Base-by-base conservation (phyloP, 306 rosid species). In the Albizia julibrissin region DNA sequence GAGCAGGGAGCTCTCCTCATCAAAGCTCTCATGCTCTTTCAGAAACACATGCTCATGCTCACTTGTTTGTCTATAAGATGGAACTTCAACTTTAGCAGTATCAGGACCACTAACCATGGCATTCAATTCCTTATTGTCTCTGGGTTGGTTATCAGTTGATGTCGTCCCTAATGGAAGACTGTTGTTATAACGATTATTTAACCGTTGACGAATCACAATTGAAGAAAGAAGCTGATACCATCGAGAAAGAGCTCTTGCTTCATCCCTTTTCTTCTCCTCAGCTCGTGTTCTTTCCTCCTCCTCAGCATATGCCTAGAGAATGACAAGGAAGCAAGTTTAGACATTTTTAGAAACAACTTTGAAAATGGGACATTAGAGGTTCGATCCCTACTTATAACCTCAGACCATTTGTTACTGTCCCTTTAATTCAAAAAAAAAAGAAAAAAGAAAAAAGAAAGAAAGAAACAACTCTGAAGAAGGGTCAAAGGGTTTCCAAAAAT, bases 161-260 rank as follows among this genome's bases (percentile, higher is more conserved):
- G 81, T 21, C 37, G 80, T n/a, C 34, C 59, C 89, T 19, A 90
- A 89, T 39, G 85, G n/a, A 50, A 72, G 58, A 76, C 81, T 52
- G 69, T 84, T 85, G 10, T 88, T 90, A 43, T 95, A 95, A 26
- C 90, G 91, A 69, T 86, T 88, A 19, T 87, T 84, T 83, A 95
- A 88, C 85, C 97, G 88, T 85, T 95, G 94, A 72, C 98, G 94
- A 80, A 95, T 95, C 79, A 93, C 82, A 68, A 93, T 79, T 4
- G 98, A 95, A 7, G 93, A 95, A 76, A 95, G 93, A 84, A 95
- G 98, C 89, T 95, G 98, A 89, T 95, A 93, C 98, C 99, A 95
- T 71, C 91, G 90, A 40, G 86, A 82, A 43, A 89, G 88, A 69
- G 95, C 97, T 84, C 89, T 89, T 29, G 77, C 79, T 88, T 95